Evolutionary conservation across 805 yeast genomes (phyloP).

Genomic region (Teunomyces gatunensis): DNA sequence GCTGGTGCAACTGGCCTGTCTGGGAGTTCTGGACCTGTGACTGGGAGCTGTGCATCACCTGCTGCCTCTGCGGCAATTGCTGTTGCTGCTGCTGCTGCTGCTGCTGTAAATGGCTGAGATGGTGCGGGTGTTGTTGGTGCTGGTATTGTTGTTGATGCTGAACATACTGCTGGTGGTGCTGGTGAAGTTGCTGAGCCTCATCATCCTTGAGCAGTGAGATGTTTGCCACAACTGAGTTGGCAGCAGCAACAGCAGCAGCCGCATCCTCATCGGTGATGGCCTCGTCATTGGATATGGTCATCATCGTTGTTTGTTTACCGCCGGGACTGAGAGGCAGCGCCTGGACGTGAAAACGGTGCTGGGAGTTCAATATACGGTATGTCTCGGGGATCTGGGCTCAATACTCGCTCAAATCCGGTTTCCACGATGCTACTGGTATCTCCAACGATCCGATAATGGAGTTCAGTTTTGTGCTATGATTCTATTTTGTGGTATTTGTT

Average conservation of each 20-base stretch:
- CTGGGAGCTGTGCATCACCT: conserved; percentile 1
- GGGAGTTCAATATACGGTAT: neutral
- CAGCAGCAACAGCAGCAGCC: conserved; percentile 11
- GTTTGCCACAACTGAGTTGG: conserved; percentile 9
- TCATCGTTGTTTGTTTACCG: conserved; percentile 5
- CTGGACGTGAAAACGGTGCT: neutral
- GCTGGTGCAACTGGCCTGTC: conserved; percentile 7
- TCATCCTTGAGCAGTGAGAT: conserved; percentile 10
- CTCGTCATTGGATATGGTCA: conserved; percentile 10
- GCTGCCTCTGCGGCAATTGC: conserved; percentile 7
- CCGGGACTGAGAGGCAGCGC: neutral
- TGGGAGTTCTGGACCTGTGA: neutral
- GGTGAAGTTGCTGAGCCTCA: conserved; percentile 9
- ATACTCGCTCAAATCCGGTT: neutral
- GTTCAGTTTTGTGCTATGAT: conserved; percentile 11
- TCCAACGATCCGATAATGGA: neutral
- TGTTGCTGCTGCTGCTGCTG: conserved; percentile 7
- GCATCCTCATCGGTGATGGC: conserved; percentile 11
- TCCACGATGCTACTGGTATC: neutral
- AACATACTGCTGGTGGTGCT: conserved; percentile 8
- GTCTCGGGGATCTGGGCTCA: neutral
- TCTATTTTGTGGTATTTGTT: conserved; percentile 10
- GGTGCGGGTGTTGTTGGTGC: conserved; percentile 12
- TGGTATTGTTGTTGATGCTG: conserved; percentile 12
- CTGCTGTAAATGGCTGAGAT: conserved; percentile 11